Percentiles rank a stretch among this genome's conserved stretches.
phyloP scores from a whole-genome alignment of 108 stramenopile genomes.

The Stephanodiscus minutulus region DNA sequence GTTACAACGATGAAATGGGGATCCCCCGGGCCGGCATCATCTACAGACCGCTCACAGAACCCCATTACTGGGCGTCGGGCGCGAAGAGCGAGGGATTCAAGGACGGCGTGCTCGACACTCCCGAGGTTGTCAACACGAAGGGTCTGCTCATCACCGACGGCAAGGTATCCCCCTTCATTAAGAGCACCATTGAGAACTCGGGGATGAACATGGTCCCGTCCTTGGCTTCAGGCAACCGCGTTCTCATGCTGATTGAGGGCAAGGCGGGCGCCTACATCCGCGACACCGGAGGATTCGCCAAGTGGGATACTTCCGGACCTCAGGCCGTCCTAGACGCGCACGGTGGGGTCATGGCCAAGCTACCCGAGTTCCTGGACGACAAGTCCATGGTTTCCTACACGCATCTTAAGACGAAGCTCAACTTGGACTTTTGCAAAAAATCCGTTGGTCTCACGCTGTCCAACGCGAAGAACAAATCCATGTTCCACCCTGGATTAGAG shows the following conservation, averaged over 20 bases:
- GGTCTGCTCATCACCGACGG: slow-evolving; percentile 54
- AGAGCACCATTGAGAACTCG: slow-evolving; percentile 32
- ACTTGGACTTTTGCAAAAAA: slow-evolving; percentile 45
- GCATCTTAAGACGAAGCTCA: slow-evolving; percentile 28
- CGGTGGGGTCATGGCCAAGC: slow-evolving; percentile 46
- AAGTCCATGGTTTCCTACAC: slow-evolving; percentile 32
- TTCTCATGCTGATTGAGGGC: slow-evolving; percentile 51
- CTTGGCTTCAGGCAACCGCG: slow-evolving; percentile 52
- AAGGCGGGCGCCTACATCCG: slow-evolving; percentile 50
- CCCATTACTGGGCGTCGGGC: slow-evolving; percentile 42
- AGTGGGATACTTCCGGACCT: slow-evolving; percentile 56
- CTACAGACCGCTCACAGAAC: slow-evolving; percentile 41
- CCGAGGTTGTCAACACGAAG: slow-evolving; percentile 12
- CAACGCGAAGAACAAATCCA: slow-evolving; percentile 37
- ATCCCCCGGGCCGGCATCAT: slow-evolving; percentile 45
- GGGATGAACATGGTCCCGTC: slow-evolving; percentile 27
- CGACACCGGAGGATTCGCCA: slow-evolving; percentile 50
- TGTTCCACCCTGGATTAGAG: slow-evolving; percentile 29
- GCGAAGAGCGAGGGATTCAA: slow-evolving; percentile 35
- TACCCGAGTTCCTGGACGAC: slow-evolving; percentile 23
- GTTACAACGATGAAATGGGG: slow-evolving; percentile 35
- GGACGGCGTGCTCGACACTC: slow-evolving; percentile 23
- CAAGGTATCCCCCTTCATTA: slow-evolving; percentile 51
- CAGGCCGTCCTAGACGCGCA: slow-evolving; percentile 55
- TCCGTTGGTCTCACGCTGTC: slow-evolving; percentile 38